Conservation (phyloP, 352 stramenopile species). For the Globisporangium okanoganense region DNA sequence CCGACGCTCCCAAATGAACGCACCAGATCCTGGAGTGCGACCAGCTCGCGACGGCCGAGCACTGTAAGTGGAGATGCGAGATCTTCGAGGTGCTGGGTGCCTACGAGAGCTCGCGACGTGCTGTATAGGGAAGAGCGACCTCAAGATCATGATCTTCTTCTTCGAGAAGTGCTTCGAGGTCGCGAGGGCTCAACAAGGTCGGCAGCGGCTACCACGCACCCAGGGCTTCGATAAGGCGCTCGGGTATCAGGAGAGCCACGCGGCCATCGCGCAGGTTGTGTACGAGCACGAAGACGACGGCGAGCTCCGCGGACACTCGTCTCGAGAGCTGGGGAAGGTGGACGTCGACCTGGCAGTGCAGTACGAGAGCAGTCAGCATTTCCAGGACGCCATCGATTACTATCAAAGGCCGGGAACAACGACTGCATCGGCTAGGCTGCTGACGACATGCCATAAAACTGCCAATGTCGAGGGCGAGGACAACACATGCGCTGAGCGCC, state of each 20-base stretch:
- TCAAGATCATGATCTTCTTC: slow-evolving; percentile 91
- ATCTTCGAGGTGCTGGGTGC: slow-evolving; percentile 29
- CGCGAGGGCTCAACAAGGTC: slow-evolving; percentile 70
- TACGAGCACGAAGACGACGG: slow-evolving; percentile 71
- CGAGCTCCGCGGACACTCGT: slow-evolving; percentile 45
- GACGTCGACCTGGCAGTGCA: slow-evolving; percentile 62
- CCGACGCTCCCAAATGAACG: neutral
- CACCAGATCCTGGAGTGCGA: slow-evolving; percentile 31
- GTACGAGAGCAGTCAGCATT: slow-evolving; percentile 35
- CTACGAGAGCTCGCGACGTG: slow-evolving; percentile 78
- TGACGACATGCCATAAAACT: slow-evolving; percentile 49
- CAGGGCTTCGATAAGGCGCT: slow-evolving; percentile 68
- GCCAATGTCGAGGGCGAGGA: slow-evolving; percentile 74
- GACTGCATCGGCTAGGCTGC: slow-evolving; percentile 51
- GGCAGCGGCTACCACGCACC: slow-evolving; percentile 70
- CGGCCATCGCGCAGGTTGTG: slow-evolving; percentile 63
- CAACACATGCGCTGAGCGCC: slow-evolving; percentile 81
- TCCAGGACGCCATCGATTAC: slow-evolving; percentile 52
- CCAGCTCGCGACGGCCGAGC: slow-evolving; percentile 83
- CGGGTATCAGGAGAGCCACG: slow-evolving; percentile 78
- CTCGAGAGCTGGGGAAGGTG: slow-evolving; percentile 67
- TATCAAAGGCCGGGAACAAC: slow-evolving; percentile 63
- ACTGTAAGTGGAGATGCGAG: slow-evolving; percentile 83
- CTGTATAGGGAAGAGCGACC: slow-evolving; percentile 76
- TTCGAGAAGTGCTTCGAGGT: slow-evolving; percentile 93